These are phyloP conservation scores for Coix lacrymajobi DNA, from an alignment of 176 grass and related monocot species.

Conservation along the genomic window DNA sequence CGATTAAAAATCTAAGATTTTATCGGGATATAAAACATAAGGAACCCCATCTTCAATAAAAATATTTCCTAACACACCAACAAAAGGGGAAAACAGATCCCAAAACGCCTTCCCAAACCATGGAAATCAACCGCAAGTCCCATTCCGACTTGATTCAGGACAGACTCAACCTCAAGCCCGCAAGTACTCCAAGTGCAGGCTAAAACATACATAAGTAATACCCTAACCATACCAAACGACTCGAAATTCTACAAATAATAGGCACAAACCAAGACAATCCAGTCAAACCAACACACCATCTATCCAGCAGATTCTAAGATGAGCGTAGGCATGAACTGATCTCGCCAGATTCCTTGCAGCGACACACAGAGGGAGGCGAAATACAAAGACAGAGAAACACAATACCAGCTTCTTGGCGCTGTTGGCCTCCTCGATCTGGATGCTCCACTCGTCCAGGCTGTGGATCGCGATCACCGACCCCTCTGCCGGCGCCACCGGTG, in stretches of 20 bases:
- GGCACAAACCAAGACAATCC: background rate
- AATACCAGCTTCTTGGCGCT: slow-evolving; percentile 60
- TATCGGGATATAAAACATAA: background rate
- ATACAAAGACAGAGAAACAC: too few species aligned
- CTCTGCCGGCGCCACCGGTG: background rate
- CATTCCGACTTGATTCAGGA: background rate
- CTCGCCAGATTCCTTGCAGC: background rate
- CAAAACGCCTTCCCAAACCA: background rate
- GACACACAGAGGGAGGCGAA: too few species aligned
- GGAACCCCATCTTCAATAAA: background rate
- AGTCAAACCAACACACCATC: background rate
- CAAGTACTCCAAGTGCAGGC: background rate
- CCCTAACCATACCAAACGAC: background rate
- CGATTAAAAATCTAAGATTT: background rate
- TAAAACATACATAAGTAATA: background rate
- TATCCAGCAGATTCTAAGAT: background rate
- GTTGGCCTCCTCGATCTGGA: slow-evolving; percentile 71
- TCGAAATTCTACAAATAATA: background rate
- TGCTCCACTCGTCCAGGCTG: slow-evolving; percentile 65
- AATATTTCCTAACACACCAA: background rate
- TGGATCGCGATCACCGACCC: slow-evolving; percentile 55
- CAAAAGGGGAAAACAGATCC: background rate
- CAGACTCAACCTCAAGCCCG: background rate
- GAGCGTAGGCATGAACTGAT: background rate
- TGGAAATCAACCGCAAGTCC: background rate